Evolutionary conservation across 345 rosid genomes (phyloP), one percentile per base, ranked within the genome.

Genomic region (Citrus maxima): DNA sequence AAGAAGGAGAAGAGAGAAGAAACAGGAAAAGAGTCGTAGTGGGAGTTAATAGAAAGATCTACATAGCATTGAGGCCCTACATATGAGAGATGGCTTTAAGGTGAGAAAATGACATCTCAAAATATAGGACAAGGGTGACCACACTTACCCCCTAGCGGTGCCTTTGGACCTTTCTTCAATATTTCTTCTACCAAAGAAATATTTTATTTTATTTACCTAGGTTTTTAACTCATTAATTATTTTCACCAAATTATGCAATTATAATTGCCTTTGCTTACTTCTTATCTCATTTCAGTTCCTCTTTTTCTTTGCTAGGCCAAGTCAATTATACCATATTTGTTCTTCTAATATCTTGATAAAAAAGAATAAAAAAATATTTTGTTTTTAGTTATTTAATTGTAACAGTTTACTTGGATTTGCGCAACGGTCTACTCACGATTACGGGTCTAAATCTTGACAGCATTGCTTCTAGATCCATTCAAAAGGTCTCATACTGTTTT

Each of bases 61-160:
- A 85, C 86, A 86, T 61, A 83, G 88, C 80, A 80, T 80, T 70
- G 64, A 78, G 88, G 90, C 58, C 86, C 88, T 80, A 86, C 89
- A 83, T n/a, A 85, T n/a, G 76, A 38, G 67, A 73, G 66, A 56
- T 71, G 67, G 72, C 69, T 88, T 87, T 66, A 86, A 81, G 89
- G 83, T 67, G 79, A 84, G 99, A 93, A 82, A 92, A 78, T 80
- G 98, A 92, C 98, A 69, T 85, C 80, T 86, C 94, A 82, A 80
- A 61, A 55, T 46, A 63, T 79, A 80, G 77, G 88, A 87, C 90
- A 87, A 13, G 88, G 18, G 77, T 82, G 87, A 84, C 88, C 88
- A 78, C 84, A 77, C 9, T 35, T 35, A 73, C 84, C 80, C 22
- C 75, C 82, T 79, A 77, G 87, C 87, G 89, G 90, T 89, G 88